Percentiles rank a stretch among this genome's conserved stretches.
Evolutionary conservation across 176 grass and related monocot species (phyloP).

Genomic region (Luzula sylvatica): DNA sequence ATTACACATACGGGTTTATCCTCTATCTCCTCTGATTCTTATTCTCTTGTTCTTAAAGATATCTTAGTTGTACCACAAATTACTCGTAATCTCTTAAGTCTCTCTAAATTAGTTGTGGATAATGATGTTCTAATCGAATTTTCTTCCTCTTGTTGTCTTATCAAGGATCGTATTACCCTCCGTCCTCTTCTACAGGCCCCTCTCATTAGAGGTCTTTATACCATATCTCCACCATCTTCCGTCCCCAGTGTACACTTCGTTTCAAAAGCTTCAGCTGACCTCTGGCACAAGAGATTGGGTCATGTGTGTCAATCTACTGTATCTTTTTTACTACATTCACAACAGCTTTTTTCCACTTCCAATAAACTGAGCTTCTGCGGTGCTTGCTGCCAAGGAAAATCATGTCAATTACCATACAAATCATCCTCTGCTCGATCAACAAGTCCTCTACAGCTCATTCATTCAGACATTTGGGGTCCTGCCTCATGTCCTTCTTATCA

Average conservation of each 20-base stretch:
- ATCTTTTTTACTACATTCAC: no score
- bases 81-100: neutral
- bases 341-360: neutral
- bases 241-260: neutral
- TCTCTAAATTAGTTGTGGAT: neutral
- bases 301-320: no score
- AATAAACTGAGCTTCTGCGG: no score
- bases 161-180: neutral
- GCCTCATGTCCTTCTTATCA: neutral
- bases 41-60: neutral
- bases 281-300: no score
- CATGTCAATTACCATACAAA: neutral
- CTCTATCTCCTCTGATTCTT: neutral
- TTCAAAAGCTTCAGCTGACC: neutral
- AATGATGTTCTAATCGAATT: conserved; percentile 3
- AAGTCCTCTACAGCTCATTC: neutral
- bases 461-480: conserved; percentile 1
- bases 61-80: neutral
- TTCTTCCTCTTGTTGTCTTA: neutral
- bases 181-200: neutral
- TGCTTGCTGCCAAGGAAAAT: no score
- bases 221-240: neutral
- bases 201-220: neutral
- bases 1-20: neutral
- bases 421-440: neutral